Evolutionary conservation across 2,329 filamentous ascomycete species (phyloP), one percentile per base, ranked within the genome.

Genomic region (Diaporthe capsici): DNA sequence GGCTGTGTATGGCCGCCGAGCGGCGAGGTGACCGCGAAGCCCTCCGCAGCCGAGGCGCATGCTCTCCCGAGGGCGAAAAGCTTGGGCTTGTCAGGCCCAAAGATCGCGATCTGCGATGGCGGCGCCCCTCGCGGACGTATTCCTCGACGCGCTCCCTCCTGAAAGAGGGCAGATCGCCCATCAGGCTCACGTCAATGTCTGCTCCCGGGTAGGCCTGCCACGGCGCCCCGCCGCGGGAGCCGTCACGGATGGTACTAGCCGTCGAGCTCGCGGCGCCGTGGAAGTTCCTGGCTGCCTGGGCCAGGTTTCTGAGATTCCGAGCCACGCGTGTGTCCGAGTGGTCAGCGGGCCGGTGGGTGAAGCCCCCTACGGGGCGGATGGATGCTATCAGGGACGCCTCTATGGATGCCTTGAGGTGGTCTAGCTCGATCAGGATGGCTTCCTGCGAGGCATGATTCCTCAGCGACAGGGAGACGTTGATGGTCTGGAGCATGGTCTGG

Each of bases 401-500:
- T 15, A 81, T 80, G 7, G 80, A 78, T 3, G 63, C 55, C 42
- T 78, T 79, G 53, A 80, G 76, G 12, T 72, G 70, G 17, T 73
- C 73, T 4, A 80, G 73, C 44, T 78, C 78, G 22, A 73, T 75
- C 1, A 79, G 73, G 37, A 80, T 77, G 13, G 75, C 61, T 13
- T 74, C 75, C 25, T 80, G 78, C 1, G 78, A 77, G 1, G 73
- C 73, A 17, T 80, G 73, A 47, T 72, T 78, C 17, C 77, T 74
- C 7, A 79, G 60, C 1, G 79, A 79, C 20, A 79, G 67, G 2
- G 78, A 78, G 13, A 81, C 77, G 13, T 74, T 78, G 63, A 82
- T 80, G 8, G 80, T 78, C 37, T 79, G 78, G 3, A 81, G 72
- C 58, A 81, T 80, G 2, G 80, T 81, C 70, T 81, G 80, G 51